Evolutionary conservation across 1,284 basidiomycete species (phyloP).

Genomic region (Heterobasidion occidentale): DNA sequence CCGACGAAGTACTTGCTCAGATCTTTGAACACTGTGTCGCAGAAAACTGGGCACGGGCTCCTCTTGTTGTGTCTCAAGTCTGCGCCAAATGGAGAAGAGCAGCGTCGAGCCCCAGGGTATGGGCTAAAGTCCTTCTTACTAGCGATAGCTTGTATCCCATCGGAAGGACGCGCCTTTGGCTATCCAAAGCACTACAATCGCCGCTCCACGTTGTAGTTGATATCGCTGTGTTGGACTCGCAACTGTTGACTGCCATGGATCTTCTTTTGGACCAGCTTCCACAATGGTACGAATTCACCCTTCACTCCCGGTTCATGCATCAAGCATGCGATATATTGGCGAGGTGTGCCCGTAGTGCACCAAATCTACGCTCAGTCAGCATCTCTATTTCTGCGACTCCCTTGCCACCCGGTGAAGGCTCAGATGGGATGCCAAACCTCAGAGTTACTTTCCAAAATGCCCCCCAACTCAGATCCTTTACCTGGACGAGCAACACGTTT

Average conservation of each 20-base stretch:
- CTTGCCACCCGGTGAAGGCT: conserved; percentile 11
- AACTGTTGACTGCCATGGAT: conserved; percentile 26
- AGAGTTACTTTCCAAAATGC: conserved; percentile 23
- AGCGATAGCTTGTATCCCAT: conserved; percentile 35
- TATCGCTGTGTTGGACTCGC: conserved; percentile 12
- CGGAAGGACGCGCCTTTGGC: conserved; percentile 40
- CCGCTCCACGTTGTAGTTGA: conserved; percentile 37
- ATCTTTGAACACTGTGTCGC: conserved; percentile 45
- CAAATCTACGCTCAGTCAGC: conserved; percentile 15
- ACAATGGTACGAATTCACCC: conserved; percentile 37
- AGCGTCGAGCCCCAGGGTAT: conserved; percentile 40
- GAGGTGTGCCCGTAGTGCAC: conserved; percentile 19
- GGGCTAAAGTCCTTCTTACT: conserved; percentile 51
- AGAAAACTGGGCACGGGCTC: conserved; percentile 46
- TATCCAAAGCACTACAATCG: conserved; percentile 33
- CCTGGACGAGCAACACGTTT: conserved; percentile 27
- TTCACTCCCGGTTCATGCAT: conserved; percentile 29
- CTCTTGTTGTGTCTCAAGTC: conserved; percentile 49
- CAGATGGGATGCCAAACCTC: conserved; percentile 18
- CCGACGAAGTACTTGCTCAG: conserved; percentile 44
- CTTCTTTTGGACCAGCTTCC: conserved; percentile 29
- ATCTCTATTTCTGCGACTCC: conserved; percentile 13
- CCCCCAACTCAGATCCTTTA: conserved; percentile 26
- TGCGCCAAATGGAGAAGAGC: conserved; percentile 55
- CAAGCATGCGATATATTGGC: conserved; percentile 32